Conservation (phyloP, 1,284 basidiomycete species). For the Fomitopsis schrenkii region DNA sequence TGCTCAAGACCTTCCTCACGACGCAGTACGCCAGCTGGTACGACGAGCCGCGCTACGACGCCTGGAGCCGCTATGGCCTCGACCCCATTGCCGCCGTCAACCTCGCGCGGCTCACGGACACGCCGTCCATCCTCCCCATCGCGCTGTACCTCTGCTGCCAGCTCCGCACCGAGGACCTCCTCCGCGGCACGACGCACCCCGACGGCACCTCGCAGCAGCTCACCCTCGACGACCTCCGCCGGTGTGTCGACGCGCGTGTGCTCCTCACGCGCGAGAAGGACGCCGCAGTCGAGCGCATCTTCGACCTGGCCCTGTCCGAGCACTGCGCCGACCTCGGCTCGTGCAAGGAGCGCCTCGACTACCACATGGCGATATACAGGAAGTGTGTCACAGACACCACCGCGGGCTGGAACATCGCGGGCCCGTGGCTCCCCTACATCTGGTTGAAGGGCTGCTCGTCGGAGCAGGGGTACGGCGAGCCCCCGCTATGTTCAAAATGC, state of each 20-base stretch:
- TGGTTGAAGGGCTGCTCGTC: background rate
- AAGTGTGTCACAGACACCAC: background rate
- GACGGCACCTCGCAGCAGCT: slow-evolving; percentile 5
- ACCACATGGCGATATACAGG: background rate
- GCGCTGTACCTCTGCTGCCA: slow-evolving; percentile 8
- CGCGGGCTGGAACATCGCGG: background rate
- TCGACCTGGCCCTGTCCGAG: background rate
- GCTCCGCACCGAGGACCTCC: background rate
- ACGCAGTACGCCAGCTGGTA: slow-evolving; percentile 6
- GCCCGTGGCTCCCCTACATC: background rate
- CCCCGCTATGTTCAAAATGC: background rate
- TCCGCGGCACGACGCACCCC: background rate
- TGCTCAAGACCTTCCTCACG: background rate
- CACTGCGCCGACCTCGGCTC: background rate
- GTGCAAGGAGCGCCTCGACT: background rate
- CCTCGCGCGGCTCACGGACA: background rate
- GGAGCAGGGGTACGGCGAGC: background rate
- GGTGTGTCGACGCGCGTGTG: slow-evolving; percentile 1
- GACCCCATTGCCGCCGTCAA: background rate
- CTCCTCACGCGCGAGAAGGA: background rate
- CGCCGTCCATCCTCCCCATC: slow-evolving; percentile 4
- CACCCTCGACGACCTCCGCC: slow-evolving; percentile 1
- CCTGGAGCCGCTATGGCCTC: background rate
- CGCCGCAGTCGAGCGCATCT: background rate
- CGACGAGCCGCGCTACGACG: background rate